Base-by-base conservation (phyloP, 2,329 filamentous ascomycete species). In the Sclerotinia sclerotiorum region DNA sequence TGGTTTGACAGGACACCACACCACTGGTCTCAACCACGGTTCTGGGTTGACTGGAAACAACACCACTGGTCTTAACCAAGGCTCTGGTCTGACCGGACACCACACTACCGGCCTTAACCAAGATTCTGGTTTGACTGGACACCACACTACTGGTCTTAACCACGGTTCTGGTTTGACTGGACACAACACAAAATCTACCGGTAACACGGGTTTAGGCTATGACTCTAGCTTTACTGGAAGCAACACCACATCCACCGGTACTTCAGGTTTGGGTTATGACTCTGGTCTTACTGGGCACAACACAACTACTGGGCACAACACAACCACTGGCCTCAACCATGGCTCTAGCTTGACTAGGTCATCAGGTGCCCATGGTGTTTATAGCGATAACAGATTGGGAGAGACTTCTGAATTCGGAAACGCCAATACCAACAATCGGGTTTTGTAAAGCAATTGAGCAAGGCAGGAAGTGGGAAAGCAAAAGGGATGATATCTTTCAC, bases 361-460 rank as follows among this genome's bases (percentile, higher is more conserved):
- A 21, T 56, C 48, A 0, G 60, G 68, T n/a, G 19, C 51, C 27
- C 52, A 52, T n/a, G 63, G 67, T 35, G 49, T 70, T 21, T 27
- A 67, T 46, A 68, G 70, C 5, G 63, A 69, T 54, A 21, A 57
- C 17, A 24, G 44, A 19, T 44, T 69, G n/a, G 64, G 57, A 39
- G 61, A 62, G 29, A 67, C 69, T 68, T 70, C 65, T 6, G 69
- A 70, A 10, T 68, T 69, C 62, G 69, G 55, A 24, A 72, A 70
- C 32, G n/a, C n/a, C 27, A 32, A 51, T 63, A 49, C 29, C 60
- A 62, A 62, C 8, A 51, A n/a, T 19, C 46, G 60, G 19, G 8
- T 51, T 27, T 62, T 62, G 44, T 51, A 49, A 48, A 61, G 44
- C 4, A n/a, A 35, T 3, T 13, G 15, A 42, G 54, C 3, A n/a